Evolutionary conservation across 768 basidiomycete species (phyloP).

Genomic region (Sporobolomyces pararoseus): DNA sequence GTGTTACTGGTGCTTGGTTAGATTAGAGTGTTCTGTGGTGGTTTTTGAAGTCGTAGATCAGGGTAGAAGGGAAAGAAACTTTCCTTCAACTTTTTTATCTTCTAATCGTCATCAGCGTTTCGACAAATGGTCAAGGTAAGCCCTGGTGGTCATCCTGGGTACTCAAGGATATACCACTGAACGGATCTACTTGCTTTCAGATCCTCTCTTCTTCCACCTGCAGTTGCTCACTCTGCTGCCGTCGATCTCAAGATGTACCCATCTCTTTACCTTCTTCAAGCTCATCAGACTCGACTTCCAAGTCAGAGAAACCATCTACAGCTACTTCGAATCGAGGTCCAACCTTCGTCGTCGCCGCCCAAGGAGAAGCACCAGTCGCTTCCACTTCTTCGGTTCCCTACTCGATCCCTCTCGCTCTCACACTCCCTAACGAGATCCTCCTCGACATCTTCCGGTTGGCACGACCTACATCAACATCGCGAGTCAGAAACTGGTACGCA

Average conservation of each 20-base stretch:
- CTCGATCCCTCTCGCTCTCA: not conserved
- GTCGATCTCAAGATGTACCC: too few relatives aligned
- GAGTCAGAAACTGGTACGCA: not conserved
- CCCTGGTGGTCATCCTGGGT: not conserved
- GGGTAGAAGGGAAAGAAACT: not conserved
- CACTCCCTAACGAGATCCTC: constrained; percentile 29
- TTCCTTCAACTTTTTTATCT: not conserved
- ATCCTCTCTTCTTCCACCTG: too few relatives aligned
- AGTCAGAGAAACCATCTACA: not conserved
- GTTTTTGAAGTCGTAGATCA: too few relatives aligned
- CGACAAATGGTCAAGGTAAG: not conserved
- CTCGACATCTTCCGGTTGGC: constrained; percentile 19
- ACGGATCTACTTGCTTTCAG: too few relatives aligned
- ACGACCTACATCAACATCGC: not conserved
- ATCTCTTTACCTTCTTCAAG: too few relatives aligned
- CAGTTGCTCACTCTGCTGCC: too few relatives aligned
- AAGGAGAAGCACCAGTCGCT: not conserved
- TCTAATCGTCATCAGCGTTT: not conserved
- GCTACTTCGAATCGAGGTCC: not conserved
- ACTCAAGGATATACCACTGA: not conserved
- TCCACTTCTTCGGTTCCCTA: constrained; percentile 12
- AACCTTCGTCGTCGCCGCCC: too few relatives aligned
- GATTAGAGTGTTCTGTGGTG: too few relatives aligned
- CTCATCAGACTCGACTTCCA: too few relatives aligned
- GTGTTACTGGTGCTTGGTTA: too few relatives aligned